phyloP scores from a whole-genome alignment of 208 protist genomes.

The Crithidia mellificae region DNA sequence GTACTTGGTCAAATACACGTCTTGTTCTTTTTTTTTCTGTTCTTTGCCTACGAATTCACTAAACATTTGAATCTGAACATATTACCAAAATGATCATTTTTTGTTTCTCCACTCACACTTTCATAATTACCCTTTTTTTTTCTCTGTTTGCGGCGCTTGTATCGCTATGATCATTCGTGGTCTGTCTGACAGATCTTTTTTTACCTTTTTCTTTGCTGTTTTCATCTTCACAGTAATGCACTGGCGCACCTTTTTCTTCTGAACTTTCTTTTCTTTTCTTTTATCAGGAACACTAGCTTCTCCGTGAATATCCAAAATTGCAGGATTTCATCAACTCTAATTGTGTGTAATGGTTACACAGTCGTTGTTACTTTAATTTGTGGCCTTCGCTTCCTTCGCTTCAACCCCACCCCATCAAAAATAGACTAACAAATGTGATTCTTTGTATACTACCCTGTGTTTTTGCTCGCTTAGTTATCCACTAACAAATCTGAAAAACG shows the following conservation, averaged over 20 bases:
- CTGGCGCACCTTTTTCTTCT: constrained; percentile 8
- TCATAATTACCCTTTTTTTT: background rate
- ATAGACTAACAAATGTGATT: background rate
- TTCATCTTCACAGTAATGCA: constrained; percentile 7
- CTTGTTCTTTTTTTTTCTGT: background rate
- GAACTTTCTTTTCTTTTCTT: constrained; percentile 11
- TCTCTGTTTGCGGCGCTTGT: background rate
- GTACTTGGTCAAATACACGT: background rate
- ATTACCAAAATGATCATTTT: constrained; percentile 10
- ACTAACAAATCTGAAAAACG: no score
- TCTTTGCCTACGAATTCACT: background rate
- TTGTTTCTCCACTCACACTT: background rate
- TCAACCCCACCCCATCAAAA: background rate
- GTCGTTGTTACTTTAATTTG: background rate
- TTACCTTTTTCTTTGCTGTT: background rate
- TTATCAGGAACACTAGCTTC: constrained; percentile 9
- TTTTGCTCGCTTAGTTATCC: background rate
- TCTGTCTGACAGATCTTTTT: background rate
- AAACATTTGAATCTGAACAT: constrained; percentile 8
- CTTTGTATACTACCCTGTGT: background rate
- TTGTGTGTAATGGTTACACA: background rate
- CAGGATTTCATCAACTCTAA: constrained; percentile 9
- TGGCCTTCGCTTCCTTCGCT: background rate
- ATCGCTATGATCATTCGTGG: no score
- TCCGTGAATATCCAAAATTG: constrained; percentile 3